A percentile compares a stretch with the other conserved stretches of the same genome.
Evolutionary conservation across 202 grass and related monocot species (phyloP).

Genomic region (Elaeis oleifera): DNA sequence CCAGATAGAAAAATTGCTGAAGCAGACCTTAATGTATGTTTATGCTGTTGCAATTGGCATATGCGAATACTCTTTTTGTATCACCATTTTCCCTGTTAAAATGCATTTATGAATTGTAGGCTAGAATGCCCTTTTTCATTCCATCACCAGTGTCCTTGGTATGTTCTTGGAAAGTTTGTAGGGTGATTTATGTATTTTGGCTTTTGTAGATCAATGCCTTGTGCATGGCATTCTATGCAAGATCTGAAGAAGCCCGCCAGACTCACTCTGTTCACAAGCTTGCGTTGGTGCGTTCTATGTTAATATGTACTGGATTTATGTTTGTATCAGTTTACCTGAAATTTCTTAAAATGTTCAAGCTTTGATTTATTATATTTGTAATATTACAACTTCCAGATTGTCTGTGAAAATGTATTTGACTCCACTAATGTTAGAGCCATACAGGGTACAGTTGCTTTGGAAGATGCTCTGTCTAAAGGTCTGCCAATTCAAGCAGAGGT

Average conservation of each 20-base stretch:
- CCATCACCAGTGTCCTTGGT: too few relatives aligned
- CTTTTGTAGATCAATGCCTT: slow-evolving; percentile 84
- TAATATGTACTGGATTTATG: slow-evolving; percentile 20
- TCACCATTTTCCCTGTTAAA: background rate
- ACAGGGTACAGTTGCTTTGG: slow-evolving; percentile 77
- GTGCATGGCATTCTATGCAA: slow-evolving; percentile 94
- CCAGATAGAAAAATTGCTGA: slow-evolving; percentile 87
- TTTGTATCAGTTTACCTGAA: background rate
- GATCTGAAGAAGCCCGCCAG: slow-evolving; percentile 97
- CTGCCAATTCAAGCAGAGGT: slow-evolving; percentile 70
- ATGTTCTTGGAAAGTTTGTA: too few relatives aligned
- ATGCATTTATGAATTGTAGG: too few relatives aligned
- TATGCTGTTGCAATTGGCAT: background rate
- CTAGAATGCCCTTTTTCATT: too few relatives aligned
- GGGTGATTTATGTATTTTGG: too few relatives aligned
- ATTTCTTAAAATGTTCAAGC: too few relatives aligned
- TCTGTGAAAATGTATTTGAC: background rate
- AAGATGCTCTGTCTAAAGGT: slow-evolving; percentile 79
- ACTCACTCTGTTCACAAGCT: slow-evolving; percentile 97
- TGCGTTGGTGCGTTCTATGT: slow-evolving; percentile 50
- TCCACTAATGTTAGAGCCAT: slow-evolving; percentile 1
- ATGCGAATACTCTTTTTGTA: background rate
- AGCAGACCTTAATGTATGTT: slow-evolving; percentile 84
- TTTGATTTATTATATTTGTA: slow-evolving; percentile 1
- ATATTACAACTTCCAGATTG: background rate